These are phyloP conservation scores for Tricholoma sp. DNA, from an alignment of 768 basidiomycete genomes.

Conservation along the genomic window DNA sequence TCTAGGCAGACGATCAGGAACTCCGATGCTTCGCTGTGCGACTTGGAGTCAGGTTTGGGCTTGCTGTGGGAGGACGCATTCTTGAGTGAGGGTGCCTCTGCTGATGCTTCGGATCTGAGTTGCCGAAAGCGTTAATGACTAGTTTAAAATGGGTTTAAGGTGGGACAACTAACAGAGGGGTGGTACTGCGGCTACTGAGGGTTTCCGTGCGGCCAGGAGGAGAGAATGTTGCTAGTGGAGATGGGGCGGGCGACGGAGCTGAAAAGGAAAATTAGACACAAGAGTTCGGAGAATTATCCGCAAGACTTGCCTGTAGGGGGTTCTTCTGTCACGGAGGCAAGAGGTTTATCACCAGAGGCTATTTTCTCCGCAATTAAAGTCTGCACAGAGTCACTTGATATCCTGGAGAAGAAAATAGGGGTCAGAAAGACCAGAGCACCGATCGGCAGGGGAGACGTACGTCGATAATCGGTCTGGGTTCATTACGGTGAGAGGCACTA, in stretches of 20 bases:
- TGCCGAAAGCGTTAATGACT: neutral
- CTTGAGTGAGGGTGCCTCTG: conserved; percentile 10
- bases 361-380: neutral
- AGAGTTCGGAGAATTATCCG: neutral
- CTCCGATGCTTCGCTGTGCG: conserved; percentile 18
- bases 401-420: neutral
- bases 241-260: neutral
- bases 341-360: no score
- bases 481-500: conserved; percentile 34
- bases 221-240: neutral
- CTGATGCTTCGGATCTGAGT: conserved; percentile 10
- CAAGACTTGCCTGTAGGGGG: neutral
- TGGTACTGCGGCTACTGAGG: neutral
- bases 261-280: neutral
- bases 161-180: neutral
- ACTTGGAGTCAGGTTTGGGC: conserved; percentile 11
- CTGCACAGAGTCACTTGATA: neutral
- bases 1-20: conserved; percentile 37
- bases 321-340: neutral
- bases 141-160: neutral
- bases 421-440: neutral
- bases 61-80: conserved; percentile 7
- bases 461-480: conserved; percentile 37
- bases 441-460: conserved; percentile 20
- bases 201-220: neutral